phyloP scores from a whole-genome alignment of 331 rosid genomes.

The Spiraea crenata region DNA sequence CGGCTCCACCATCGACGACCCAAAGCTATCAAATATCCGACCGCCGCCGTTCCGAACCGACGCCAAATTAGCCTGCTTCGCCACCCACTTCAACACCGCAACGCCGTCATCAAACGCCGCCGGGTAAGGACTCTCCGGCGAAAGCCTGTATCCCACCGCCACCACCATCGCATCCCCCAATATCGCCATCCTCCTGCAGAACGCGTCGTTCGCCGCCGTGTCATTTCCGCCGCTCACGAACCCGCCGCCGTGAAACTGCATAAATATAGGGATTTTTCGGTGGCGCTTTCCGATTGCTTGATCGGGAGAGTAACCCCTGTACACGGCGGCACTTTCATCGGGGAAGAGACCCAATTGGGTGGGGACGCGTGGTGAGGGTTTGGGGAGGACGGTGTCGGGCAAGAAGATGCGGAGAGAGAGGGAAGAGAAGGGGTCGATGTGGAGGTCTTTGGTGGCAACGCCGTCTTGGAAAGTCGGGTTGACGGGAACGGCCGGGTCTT shows the following conservation, averaged over 20 bases:
- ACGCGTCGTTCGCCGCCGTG: conserved; percentile 61
- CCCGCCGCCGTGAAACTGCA: conserved; percentile 95
- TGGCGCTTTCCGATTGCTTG: conserved; percentile 30
- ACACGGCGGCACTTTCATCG: conserved; percentile 29
- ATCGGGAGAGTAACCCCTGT: conserved; percentile 54
- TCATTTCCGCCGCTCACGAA: conserved; percentile 81
- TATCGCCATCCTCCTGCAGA: conserved; percentile 72
- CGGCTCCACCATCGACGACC: conserved; percentile 86
- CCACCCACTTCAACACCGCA: conserved; percentile 78
- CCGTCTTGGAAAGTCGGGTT: conserved; percentile 34
- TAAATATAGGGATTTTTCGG: conserved; percentile 60
- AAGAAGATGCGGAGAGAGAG: conserved; percentile 73
- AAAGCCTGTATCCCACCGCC: conserved; percentile 80
- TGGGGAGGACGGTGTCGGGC: conserved; percentile 48
- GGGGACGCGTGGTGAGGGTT: not conserved
- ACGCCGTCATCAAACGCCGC: conserved; percentile 85
- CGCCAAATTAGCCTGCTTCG: conserved; percentile 79
- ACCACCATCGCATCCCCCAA: conserved; percentile 69
- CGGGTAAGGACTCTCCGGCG: conserved; percentile 85
- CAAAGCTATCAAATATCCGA: conserved; percentile 64
- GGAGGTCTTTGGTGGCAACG: conserved; percentile 55
- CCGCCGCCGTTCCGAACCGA: conserved; percentile 26
- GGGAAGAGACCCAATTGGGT: not conserved
- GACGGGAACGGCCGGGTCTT: conserved; percentile 9
- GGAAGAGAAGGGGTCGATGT: conserved; percentile 58